Conservation (phyloP, 2,329 filamentous ascomycete species). For the Aspergillus texensis region DNA sequence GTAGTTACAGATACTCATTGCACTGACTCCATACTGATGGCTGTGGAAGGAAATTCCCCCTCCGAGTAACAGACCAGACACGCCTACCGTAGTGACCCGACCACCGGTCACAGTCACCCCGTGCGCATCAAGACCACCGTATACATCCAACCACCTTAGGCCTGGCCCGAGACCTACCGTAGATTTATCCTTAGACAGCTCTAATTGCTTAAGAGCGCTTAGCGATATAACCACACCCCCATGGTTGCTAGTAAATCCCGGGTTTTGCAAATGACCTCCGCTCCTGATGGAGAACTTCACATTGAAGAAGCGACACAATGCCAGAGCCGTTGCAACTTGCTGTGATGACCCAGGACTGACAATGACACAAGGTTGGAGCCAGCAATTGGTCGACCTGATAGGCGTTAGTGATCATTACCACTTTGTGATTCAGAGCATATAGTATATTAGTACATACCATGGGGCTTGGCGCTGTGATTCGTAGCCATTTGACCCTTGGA, state of each 20-base stretch:
- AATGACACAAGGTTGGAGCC: constrained; percentile 1
- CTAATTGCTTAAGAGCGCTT: constrained; percentile 41
- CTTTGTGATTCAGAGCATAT: not conserved
- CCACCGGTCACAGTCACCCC: constrained; percentile 49
- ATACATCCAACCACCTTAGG: constrained; percentile 50
- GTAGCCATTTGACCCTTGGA: constrained; percentile 6
- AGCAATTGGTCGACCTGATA: constrained; percentile 6
- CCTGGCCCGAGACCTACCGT: constrained; percentile 51
- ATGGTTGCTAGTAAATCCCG: constrained; percentile 23
- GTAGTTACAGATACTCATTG: constrained; percentile 19
- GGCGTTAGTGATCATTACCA: not conserved
- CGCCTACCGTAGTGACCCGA: constrained; percentile 46
- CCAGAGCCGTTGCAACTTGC: not conserved
- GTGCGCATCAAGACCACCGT: constrained; percentile 42
- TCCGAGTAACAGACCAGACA: constrained; percentile 50
- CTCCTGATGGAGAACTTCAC: constrained; percentile 23
- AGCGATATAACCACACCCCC: constrained; percentile 55
- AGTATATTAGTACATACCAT: constrained; percentile 1
- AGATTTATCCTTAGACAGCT: constrained; percentile 34
- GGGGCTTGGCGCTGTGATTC: constrained; percentile 6
- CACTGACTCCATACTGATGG: constrained; percentile 19
- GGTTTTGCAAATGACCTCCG: constrained; percentile 23
- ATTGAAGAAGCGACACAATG: constrained; percentile 8
- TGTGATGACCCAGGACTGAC: not conserved
- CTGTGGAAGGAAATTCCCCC: constrained; percentile 28